A percentile compares a stretch with the other conserved stretches of the same genome.
phyloP scores from a whole-genome alignment of 805 yeast species.

The Wickerhamiella lipophila region DNA sequence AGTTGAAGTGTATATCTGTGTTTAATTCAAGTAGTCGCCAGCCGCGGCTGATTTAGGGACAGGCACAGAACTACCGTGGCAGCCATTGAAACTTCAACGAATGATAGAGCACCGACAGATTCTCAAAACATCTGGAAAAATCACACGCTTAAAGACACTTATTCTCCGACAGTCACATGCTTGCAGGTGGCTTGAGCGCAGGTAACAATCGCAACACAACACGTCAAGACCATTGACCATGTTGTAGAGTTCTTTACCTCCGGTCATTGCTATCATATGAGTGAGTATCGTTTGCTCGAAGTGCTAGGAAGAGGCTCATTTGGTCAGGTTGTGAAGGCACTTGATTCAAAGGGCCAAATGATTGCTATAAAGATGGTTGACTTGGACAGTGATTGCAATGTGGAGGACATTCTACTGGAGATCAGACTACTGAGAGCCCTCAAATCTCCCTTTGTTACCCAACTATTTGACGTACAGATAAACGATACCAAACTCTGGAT shows the following conservation, averaged over 20 bases:
- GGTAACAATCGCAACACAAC: background rate
- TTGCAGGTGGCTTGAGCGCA: no score
- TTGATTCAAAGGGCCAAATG: conserved; percentile 29
- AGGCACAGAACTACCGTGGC: no score
- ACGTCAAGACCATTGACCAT: background rate
- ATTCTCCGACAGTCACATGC: no score
- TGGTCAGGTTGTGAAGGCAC: conserved; percentile 23
- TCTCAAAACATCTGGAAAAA: no score
- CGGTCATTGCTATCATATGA: conserved; percentile 1
- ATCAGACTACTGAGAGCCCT: conserved; percentile 60
- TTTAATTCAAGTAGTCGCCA: no score
- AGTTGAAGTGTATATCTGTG: no score
- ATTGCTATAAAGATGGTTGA: conserved; percentile 85
- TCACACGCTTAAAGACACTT: no score
- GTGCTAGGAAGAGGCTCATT: conserved; percentile 22
- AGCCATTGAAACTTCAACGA: no score
- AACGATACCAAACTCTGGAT: conserved; percentile 67
- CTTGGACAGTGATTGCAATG: conserved; percentile 63
- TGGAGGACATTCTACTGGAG: conserved; percentile 60
- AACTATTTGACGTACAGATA: conserved; percentile 50
- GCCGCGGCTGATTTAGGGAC: no score
- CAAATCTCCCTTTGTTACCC: conserved; percentile 53
- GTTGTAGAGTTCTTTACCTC: background rate
- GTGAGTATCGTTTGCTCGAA: conserved; percentile 5
- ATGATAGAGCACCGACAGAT: no score